A percentile compares a stretch with the other conserved stretches of the same genome.
Conservation (phyloP, 176 grass and related monocot species). For the Hyparrhenia diplandra region DNA sequence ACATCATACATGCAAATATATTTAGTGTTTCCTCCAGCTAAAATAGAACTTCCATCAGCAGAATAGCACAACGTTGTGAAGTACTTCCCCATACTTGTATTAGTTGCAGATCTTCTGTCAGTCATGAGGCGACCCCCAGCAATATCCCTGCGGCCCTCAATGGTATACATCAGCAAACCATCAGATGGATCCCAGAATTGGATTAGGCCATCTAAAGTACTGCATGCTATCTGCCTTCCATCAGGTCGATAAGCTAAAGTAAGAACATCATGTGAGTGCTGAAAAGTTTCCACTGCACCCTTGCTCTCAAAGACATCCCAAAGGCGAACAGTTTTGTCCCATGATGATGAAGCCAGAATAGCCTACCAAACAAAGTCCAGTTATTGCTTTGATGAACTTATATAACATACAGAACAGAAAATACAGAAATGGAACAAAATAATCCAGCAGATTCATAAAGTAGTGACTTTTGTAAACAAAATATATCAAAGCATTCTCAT, state of each 20-base stretch:
- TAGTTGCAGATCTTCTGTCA: slow-evolving; percentile 83
- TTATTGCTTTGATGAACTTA: slow-evolving; percentile 12
- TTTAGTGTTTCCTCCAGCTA: slow-evolving; percentile 91
- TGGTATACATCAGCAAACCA: slow-evolving; percentile 85
- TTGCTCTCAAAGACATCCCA: slow-evolving; percentile 99
- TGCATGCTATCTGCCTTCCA: slow-evolving; percentile 87
- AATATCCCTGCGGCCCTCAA: slow-evolving; percentile 90
- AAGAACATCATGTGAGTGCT: slow-evolving; percentile 91
- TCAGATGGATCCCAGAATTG: slow-evolving; percentile 93
- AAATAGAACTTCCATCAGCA: slow-evolving; percentile 89
- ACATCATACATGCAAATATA: slow-evolving; percentile 98
- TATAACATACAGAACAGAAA: slow-evolving; percentile 16
- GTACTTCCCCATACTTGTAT: slow-evolving; percentile 78
- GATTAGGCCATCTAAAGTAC: slow-evolving; percentile 90
- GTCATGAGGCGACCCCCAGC: slow-evolving; percentile 89
- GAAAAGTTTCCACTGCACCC: slow-evolving; percentile 86
- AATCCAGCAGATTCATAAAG: background rate
- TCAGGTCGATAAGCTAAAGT: slow-evolving; percentile 91
- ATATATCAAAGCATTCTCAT: slow-evolving; percentile 27
- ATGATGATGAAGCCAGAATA: slow-evolving; percentile 88
- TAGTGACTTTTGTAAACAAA: background rate
- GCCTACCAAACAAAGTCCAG: slow-evolving; percentile 39
- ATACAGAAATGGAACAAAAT: slow-evolving; percentile 5
- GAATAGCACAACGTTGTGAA: slow-evolving; percentile 93
- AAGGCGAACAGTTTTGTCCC: slow-evolving; percentile 92